phyloP scores from a whole-genome alignment of 352 stramenopile species.

The Phytophthora uliginosa region DNA sequence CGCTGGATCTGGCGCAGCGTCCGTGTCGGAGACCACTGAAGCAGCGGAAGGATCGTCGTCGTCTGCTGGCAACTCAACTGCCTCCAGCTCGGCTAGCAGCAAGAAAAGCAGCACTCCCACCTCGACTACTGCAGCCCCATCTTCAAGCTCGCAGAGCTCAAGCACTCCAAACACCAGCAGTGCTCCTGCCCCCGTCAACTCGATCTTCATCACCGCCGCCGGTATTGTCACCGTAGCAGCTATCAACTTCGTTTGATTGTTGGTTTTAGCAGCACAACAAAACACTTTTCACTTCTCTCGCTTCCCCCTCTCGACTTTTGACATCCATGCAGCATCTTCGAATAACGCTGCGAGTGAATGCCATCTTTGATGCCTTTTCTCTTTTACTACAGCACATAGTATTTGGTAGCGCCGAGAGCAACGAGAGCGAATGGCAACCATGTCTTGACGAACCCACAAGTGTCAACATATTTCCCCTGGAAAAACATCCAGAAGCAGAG shows the following conservation, averaged over 20 bases:
- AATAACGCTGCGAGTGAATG: conserved; percentile 13
- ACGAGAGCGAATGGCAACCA: conserved; percentile 35
- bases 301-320: neutral
- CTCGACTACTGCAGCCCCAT: neutral
- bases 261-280: conserved; percentile 11
- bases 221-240: conserved; percentile 5
- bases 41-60: conserved; percentile 7
- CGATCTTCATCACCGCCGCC: conserved; percentile 10
- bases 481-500: conserved; percentile 83
- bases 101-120: conserved; percentile 3
- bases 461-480: conserved; percentile 58
- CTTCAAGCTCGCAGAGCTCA: conserved; percentile 24
- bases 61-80: conserved; percentile 12
- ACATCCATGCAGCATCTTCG: conserved; percentile 8
- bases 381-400: conserved; percentile 9
- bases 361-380: neutral
- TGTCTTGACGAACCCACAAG: conserved; percentile 35
- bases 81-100: conserved; percentile 9
- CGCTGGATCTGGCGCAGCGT: conserved; percentile 7
- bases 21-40: conserved; percentile 1
- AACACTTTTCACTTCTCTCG: conserved; percentile 6
- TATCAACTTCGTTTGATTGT: conserved; percentile 22
- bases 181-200: conserved; percentile 6
- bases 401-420: conserved; percentile 14
- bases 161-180: conserved; percentile 16